phyloP scores from a whole-genome alignment of 768 basidiomycete genomes.

The Favolaschia claudopus region DNA sequence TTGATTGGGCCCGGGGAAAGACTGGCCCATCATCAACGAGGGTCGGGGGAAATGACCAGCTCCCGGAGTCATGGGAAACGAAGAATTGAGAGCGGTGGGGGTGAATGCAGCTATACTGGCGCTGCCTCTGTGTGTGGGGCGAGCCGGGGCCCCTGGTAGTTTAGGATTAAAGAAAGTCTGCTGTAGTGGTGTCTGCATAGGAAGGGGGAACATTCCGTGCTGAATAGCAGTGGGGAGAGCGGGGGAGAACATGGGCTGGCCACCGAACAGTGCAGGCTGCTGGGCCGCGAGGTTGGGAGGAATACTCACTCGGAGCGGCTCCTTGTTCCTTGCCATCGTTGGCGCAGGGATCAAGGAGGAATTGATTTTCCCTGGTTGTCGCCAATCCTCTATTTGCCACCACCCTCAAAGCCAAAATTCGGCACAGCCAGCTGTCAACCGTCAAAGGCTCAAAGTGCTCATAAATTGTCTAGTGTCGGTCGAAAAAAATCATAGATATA shows the following conservation, averaged over 20 bases:
- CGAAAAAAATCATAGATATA: too few species aligned
- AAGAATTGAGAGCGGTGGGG: conserved; percentile 63
- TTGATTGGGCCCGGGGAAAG: conserved; percentile 38
- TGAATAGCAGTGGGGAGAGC: conserved; percentile 67
- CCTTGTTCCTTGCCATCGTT: conserved; percentile 52
- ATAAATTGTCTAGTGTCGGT: too few species aligned
- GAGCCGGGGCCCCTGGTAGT: conserved; percentile 57
- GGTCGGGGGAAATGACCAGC: conserved; percentile 62
- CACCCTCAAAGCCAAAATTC: too few species aligned
- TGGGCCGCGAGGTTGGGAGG: conserved; percentile 61
- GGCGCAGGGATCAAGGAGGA: background rate
- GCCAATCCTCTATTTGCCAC: too few species aligned
- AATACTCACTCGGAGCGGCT: conserved; percentile 65
- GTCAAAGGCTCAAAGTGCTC: too few species aligned
- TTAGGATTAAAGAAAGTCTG: conserved; percentile 61
- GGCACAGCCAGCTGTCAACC: too few species aligned
- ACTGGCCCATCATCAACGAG: conserved; percentile 55
- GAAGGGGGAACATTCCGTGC: conserved; percentile 64
- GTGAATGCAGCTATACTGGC: conserved; percentile 73
- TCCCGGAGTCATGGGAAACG: conserved; percentile 68
- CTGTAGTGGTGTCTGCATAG: conserved; percentile 80
- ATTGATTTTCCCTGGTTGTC: too few species aligned
- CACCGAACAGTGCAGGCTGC: conserved; percentile 57
- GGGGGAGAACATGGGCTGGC: conserved; percentile 67
- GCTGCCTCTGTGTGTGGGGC: conserved; percentile 60